These are phyloP conservation scores for Aspergillus fumigatus DNA, from an alignment of 2,329 filamentous ascomycete species.

Conservation along the genomic window DNA sequence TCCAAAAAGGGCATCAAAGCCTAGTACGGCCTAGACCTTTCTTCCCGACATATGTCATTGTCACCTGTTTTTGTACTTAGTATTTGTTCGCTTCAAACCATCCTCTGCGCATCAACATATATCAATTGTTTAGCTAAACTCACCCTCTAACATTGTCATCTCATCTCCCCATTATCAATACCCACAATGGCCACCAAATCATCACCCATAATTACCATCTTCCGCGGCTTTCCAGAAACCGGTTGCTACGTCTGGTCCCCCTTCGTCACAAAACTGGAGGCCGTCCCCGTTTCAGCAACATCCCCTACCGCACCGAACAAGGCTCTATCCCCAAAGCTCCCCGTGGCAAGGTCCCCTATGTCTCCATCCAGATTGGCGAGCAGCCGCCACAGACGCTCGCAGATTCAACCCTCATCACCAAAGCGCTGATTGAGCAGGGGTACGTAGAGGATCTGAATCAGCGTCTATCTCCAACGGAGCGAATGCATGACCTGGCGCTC, in stretches of 20 bases:
- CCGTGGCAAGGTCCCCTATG: conserved; percentile 58
- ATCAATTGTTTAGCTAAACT: too few relatives aligned
- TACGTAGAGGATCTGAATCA: conserved; percentile 49
- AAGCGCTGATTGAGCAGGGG: conserved; percentile 40
- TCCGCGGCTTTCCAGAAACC: conserved; percentile 45
- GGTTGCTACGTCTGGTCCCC: conserved; percentile 54
- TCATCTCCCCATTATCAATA: too few relatives aligned
- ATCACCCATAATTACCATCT: conserved; percentile 36
- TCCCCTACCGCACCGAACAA: conserved; percentile 44
- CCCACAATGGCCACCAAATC: background rate
- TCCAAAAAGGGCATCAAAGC: too few relatives aligned
- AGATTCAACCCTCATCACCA: conserved; percentile 55
- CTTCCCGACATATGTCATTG: too few relatives aligned
- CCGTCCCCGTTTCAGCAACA: conserved; percentile 53
- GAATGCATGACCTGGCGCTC: conserved; percentile 49
- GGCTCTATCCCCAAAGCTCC: conserved; percentile 49
- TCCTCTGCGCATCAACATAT: too few relatives aligned
- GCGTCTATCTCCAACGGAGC: conserved; percentile 34
- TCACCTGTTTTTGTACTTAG: too few relatives aligned
- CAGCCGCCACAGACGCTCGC: conserved; percentile 29
- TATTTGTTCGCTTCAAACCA: too few relatives aligned
- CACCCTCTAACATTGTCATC: too few relatives aligned
- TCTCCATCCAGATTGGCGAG: conserved; percentile 31
- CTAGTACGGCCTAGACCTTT: too few relatives aligned
- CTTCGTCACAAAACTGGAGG: conserved; percentile 60